Percentiles rank a stretch among this genome's conserved stretches.
phyloP scores from a whole-genome alignment of 225 moss, liverwort and hornwort genomes.

The Climacium dendroides region DNA sequence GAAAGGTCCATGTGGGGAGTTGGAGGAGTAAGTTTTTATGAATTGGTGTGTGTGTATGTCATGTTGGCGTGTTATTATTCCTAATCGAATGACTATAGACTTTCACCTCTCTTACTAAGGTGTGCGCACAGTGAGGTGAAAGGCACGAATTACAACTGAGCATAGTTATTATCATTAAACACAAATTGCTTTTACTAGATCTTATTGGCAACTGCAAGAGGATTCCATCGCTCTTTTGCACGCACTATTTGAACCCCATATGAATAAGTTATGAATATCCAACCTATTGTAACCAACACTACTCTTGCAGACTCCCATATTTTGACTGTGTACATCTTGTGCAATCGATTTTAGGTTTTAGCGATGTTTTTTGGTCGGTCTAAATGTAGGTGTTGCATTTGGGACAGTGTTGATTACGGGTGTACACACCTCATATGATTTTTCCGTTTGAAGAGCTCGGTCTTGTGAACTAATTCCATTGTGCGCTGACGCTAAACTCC shows the following conservation, averaged over 20 bases:
- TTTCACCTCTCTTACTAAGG: not conserved
- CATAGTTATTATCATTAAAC: not conserved
- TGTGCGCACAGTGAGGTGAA: not conserved
- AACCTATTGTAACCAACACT: not conserved
- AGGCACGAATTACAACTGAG: not conserved
- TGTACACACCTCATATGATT: not conserved
- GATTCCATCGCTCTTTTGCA: not conserved
- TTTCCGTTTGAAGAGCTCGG: not conserved
- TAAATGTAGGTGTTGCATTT: not conserved
- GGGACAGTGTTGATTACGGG: not conserved
- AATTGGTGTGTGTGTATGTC: not conserved
- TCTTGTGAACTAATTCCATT: not conserved
- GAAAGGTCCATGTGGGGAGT: conserved; percentile 44
- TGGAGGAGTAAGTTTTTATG: conserved; percentile 28
- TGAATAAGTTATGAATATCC: not conserved
- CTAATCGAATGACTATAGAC: not conserved
- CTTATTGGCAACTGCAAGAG: not conserved
- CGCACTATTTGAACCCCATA: no score
- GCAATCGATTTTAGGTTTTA: not conserved
- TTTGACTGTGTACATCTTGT: not conserved
- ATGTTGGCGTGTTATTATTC: not conserved
- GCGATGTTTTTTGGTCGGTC: not conserved
- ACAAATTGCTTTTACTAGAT: not conserved
- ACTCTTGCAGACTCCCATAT: not conserved
- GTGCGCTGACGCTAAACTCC: not conserved